Conservation (phyloP, 2,329 filamentous ascomycete genomes). For the Ceratocystiopsis sp. region DNA sequence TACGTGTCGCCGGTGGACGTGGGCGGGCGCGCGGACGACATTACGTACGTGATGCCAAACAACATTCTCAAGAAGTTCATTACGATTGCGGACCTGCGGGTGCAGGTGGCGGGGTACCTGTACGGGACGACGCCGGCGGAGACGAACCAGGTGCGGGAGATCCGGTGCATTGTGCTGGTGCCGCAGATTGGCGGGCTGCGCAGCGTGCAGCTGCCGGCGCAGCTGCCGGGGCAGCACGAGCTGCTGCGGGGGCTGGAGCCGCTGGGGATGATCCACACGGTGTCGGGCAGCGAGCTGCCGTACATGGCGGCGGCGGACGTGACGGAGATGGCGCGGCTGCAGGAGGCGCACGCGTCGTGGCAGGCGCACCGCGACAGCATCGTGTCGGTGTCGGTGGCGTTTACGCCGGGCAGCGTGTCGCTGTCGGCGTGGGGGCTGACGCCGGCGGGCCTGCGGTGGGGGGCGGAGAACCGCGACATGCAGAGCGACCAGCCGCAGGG, state of each 20-base stretch:
- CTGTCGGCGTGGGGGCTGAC: constrained; percentile 87
- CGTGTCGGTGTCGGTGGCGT: constrained; percentile 85
- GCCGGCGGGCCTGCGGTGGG: constrained; percentile 89
- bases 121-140: constrained; percentile 87
- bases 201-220: constrained; percentile 77
- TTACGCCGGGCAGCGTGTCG: constrained; percentile 92
- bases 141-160: constrained; percentile 93
- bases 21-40: constrained; percentile 76
- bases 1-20: constrained; percentile 97
- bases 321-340: constrained; percentile 79
- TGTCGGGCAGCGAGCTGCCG: constrained; percentile 82
- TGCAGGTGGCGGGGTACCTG: constrained; percentile 90
- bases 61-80: constrained; percentile 98
- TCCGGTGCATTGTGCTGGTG: constrained; percentile 92
- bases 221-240: constrained; percentile 71
- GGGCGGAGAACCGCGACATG: constrained; percentile 84
- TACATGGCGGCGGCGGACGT: constrained; percentile 96
- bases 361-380: constrained; percentile 58
- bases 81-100: constrained; percentile 85
- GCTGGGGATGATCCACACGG: constrained; percentile 86
- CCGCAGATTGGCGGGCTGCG: constrained; percentile 90
- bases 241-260: constrained; percentile 77
- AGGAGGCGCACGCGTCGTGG: constrained; percentile 66
- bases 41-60: constrained; percentile 98
- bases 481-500: constrained; percentile 87